Percentiles rank a stretch among this genome's conserved stretches.
Evolutionary conservation across 257 asterid species (phyloP).

Genomic region (Ajuga chamaepitys): DNA sequence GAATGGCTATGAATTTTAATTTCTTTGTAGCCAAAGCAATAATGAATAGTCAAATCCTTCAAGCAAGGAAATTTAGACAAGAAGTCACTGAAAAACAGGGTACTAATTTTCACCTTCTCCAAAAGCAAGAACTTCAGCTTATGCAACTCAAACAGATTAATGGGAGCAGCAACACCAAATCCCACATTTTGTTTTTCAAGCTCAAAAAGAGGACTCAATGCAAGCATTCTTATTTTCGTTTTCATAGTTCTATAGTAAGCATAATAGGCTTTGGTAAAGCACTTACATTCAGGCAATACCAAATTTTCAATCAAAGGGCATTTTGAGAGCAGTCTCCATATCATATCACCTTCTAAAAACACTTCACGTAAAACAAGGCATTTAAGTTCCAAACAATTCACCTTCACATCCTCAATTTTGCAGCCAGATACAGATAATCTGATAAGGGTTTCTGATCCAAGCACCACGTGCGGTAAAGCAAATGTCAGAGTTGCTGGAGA

Average conservation of each 20-base stretch:
- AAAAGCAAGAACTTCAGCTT: background rate
- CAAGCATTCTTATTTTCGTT: too few species aligned
- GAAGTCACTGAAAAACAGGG: background rate
- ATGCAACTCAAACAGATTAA: background rate
- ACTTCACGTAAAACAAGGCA: background rate
- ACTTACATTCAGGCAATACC: background rate
- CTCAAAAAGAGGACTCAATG: background rate
- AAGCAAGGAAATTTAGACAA: constrained; percentile 4
- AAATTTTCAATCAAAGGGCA: constrained; percentile 16
- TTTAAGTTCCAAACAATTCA: background rate
- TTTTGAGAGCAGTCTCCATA: background rate
- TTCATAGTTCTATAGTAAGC: too few species aligned
- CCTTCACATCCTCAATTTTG: background rate
- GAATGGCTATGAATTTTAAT: background rate
- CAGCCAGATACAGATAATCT: background rate
- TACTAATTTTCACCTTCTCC: background rate
- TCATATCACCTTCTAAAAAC: background rate
- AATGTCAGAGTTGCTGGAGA: too few species aligned
- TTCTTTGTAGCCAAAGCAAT: background rate
- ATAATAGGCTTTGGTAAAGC: too few species aligned
- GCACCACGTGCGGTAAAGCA: background rate
- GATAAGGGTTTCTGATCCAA: background rate
- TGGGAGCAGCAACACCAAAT: too few species aligned
- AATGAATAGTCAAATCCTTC: background rate
- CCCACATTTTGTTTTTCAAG: too few species aligned